These are phyloP conservation scores for Pleurotus salmoneostramineus DNA, from an alignment of 768 basidiomycete genomes.

Conservation along the genomic window DNA sequence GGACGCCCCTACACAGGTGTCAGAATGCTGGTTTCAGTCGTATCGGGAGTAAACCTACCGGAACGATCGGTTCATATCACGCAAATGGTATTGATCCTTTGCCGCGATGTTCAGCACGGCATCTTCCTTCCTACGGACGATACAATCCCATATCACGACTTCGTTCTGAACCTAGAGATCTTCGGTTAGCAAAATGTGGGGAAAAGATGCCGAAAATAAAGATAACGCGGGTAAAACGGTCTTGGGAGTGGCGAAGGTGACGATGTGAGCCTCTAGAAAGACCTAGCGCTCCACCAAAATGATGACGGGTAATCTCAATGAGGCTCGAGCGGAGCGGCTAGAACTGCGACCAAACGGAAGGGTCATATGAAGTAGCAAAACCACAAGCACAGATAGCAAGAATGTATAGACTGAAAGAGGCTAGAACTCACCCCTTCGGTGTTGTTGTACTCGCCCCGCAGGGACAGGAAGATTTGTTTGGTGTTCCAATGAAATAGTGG, in stretches of 20 bases:
- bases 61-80: slow-evolving; percentile 71
- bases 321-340: background rate
- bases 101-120: slow-evolving; percentile 60
- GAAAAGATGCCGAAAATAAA: slow-evolving; percentile 7
- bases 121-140: slow-evolving; percentile 76
- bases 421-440: slow-evolving; percentile 58
- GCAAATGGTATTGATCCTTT: slow-evolving; percentile 84
- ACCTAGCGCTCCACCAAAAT: slow-evolving; percentile 6
- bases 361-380: slow-evolving; percentile 1
- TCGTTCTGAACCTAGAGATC: slow-evolving; percentile 56
- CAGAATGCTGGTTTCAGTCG: slow-evolving; percentile 3
- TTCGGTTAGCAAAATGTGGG: background rate
- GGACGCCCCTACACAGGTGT: slow-evolving; percentile 46
- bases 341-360: background rate
- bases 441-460: slow-evolving; percentile 70
- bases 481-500: slow-evolving; percentile 95
- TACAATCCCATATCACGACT: slow-evolving; percentile 91
- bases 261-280: background rate
- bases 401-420: background rate
- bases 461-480: slow-evolving; percentile 88
- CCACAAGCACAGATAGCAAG: background rate
- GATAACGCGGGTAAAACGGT: slow-evolving; percentile 4
- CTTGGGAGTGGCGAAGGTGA: background rate
- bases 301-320: background rate
- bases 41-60: slow-evolving; percentile 46